Conservation (phyloP, 164 flowering plant species). For the Sedum album region DNA sequence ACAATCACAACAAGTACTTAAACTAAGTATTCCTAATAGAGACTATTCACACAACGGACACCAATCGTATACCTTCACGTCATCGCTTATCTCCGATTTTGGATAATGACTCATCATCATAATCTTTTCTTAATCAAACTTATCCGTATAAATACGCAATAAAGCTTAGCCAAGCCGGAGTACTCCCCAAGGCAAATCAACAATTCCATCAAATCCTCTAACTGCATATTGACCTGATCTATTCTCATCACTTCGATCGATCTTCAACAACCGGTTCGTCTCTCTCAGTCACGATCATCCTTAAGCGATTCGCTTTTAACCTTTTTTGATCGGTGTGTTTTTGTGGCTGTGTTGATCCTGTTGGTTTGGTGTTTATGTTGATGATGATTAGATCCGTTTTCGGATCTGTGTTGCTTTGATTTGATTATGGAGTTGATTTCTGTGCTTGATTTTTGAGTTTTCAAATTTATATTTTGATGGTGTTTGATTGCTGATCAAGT, state of each 20-base stretch:
- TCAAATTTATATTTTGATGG: too few relatives aligned
- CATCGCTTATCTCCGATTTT: neutral
- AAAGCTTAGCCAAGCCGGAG: neutral
- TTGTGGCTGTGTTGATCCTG: neutral
- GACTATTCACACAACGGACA: too few relatives aligned
- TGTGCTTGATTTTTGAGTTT: neutral
- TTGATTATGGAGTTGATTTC: too few relatives aligned
- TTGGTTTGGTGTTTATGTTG: neutral
- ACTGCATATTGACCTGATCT: slow-evolving; percentile 2
- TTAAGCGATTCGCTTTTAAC: neutral
- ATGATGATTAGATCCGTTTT: too few relatives aligned
- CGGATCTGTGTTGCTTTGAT: neutral
- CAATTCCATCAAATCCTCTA: neutral
- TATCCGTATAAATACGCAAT: too few relatives aligned
- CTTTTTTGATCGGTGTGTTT: too few relatives aligned
- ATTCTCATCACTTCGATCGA: too few relatives aligned
- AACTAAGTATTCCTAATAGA: too few relatives aligned
- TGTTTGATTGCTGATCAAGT: too few relatives aligned
- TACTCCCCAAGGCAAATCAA: neutral
- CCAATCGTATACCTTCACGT: neutral
- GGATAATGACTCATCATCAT: neutral
- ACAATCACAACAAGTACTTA: neutral
- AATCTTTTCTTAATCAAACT: neutral
- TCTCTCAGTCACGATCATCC: neutral
- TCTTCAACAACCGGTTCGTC: neutral